Base-by-base conservation (phyloP, 805 yeast species). In the Blastobotrys parvus region DNA sequence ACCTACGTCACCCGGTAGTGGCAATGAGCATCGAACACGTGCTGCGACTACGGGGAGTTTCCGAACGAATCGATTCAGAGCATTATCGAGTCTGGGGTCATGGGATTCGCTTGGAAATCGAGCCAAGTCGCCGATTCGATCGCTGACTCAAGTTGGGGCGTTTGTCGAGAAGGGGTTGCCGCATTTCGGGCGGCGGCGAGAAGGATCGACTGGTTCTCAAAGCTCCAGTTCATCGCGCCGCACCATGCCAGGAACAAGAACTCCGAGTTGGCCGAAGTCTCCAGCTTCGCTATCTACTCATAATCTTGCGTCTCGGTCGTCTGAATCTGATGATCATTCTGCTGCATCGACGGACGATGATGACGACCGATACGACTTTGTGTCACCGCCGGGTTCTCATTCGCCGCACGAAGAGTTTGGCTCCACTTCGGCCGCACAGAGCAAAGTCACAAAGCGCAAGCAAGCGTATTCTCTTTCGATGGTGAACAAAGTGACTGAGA, bases 401-500 rank as follows among this genome's bases (percentile, higher is more conserved):
- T n/a, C 17, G 10, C 15, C 35, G 13, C 6, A 13, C 7, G 7
- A 7, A 8, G 10, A 7, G 11, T 7, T 11, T 25, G 11, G 29
- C 7, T 8, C 29, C 7, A 7, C 7, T 8, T 25, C 20, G 11
- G 29, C 17, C 7, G 29, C 25, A 10, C 8, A 23, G 4, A 35
- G 7, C 13, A 21, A 10, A 25, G 10, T 17, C 4, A 35, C 8
- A 35, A 20, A 7, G n/a, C n/a, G 38, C 17, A 35, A 20, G 27
- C 38, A 35, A 5, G 35, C 38, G 16, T 35, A 35, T 18, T 10
- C 38, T 16, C 11, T 35, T 7, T 30, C 53, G n/a, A 45, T 45
- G 21, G 54, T 65, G 34, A 52, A 53, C 36, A 59, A 62, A 53
- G 66, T 65, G 15, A 51, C 64, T 15, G 69, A 64, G 16, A 70